phyloP scores from a whole-genome alignment of 345 rosid genomes.

The Eucalyptus virginea region DNA sequence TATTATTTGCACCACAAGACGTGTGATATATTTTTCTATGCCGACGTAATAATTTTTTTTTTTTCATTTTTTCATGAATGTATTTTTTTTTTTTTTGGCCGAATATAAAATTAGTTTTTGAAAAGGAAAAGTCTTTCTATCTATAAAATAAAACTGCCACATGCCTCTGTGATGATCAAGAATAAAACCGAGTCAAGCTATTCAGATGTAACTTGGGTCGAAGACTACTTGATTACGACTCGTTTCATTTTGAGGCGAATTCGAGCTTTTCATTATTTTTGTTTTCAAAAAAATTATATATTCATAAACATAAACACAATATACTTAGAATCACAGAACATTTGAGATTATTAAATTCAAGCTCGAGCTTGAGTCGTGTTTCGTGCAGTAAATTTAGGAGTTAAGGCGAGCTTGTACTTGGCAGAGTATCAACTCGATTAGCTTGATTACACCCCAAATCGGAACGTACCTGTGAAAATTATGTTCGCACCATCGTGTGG shows the following conservation, averaged over 20 bases:
- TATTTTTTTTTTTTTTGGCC: not conserved
- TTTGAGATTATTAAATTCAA: not conserved
- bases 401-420: not conserved
- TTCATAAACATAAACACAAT: not conserved
- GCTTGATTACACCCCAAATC: not conserved
- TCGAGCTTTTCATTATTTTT: too few relatives aligned
- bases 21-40: not conserved
- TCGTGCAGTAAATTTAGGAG: not conserved
- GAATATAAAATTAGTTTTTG: not conserved
- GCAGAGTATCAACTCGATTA: not conserved
- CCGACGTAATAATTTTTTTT: accelerated
- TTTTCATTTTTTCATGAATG: not conserved
- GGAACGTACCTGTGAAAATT: not conserved
- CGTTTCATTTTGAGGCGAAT: not conserved
- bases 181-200: not conserved
- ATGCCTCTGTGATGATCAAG: not conserved
- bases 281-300: not conserved
- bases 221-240: not conserved
- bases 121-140: not conserved
- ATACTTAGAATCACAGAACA: not conserved
- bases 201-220: not conserved
- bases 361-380: not conserved
- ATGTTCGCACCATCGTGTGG: not conserved
- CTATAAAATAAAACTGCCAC: not conserved
- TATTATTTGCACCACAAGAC: not conserved